A percentile compares a stretch with the other conserved stretches of the same genome.
Evolutionary conservation across 129 eudicot species (phyloP).

Genomic region (Escallonia rubra): DNA sequence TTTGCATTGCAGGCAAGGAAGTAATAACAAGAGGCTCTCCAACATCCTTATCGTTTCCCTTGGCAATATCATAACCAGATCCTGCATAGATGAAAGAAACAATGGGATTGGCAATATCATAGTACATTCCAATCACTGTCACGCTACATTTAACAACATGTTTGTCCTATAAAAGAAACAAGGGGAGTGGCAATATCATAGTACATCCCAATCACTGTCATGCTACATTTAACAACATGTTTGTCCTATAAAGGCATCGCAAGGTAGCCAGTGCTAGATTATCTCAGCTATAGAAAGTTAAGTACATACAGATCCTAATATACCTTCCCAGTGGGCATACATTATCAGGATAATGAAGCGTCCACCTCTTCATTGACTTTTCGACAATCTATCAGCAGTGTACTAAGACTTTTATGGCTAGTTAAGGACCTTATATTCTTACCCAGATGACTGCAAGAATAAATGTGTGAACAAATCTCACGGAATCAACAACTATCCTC

Average conservation of each 20-base stretch:
- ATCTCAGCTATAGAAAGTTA: too few relatives aligned
- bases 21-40: constrained; percentile 57
- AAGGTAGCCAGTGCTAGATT: too few relatives aligned
- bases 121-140: neutral
- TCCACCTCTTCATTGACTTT: too few relatives aligned
- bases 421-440: too few relatives aligned
- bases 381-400: too few relatives aligned
- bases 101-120: neutral
- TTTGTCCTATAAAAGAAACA: neutral
- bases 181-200: neutral
- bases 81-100: constrained; percentile 11
- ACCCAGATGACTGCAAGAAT: too few relatives aligned
- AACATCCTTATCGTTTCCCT: constrained; percentile 52
- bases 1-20: constrained; percentile 59
- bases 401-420: too few relatives aligned
- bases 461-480: too few relatives aligned
- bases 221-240: neutral
- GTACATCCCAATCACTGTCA: neutral
- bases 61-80: constrained; percentile 39
- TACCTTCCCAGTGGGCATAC: too few relatives aligned
- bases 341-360: too few relatives aligned
- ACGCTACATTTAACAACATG: neutral
- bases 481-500: too few relatives aligned
- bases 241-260: neutral
- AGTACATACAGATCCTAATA: too few relatives aligned